Evolutionary conservation across 306 rosid genomes (phyloP).

Genomic region (Rubus parviflorus): DNA sequence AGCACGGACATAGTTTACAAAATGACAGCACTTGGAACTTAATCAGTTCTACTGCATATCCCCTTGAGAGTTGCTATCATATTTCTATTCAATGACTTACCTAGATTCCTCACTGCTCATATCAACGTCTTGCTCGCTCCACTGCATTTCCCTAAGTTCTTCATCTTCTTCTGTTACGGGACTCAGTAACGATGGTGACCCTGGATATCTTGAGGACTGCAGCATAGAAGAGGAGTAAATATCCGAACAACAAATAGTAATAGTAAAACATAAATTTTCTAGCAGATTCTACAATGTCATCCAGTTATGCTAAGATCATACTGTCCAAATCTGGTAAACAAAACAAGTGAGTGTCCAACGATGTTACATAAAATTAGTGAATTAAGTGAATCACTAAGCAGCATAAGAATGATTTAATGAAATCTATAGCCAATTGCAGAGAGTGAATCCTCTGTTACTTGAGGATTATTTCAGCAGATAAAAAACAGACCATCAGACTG

Average conservation of each 20-base stretch:
- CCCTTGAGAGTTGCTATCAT: neutral
- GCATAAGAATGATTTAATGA: neutral
- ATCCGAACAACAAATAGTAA: neutral
- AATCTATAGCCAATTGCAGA: neutral
- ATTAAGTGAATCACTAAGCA: neutral
- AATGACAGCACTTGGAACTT: neutral
- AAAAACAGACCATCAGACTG: neutral
- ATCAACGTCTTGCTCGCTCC: neutral
- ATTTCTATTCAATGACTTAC: neutral
- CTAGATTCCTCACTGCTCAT: neutral
- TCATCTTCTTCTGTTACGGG: constrained; percentile 1
- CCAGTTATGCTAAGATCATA: neutral
- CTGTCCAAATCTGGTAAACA: neutral
- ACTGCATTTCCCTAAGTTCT: neutral
- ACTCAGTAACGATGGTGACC: neutral
- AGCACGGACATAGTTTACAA: neutral
- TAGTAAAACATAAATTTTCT: neutral
- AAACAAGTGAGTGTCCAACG: neutral
- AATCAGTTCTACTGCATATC: neutral
- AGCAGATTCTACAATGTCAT: neutral
- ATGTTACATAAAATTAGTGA: neutral
- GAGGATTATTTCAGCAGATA: constrained; percentile 5
- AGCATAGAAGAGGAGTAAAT: neutral
- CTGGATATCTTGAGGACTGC: constrained; percentile 2
- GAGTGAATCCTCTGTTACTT: neutral